Conservation (phyloP, 495 filamentous ascomycete genomes). For the Evernia prunastri region DNA sequence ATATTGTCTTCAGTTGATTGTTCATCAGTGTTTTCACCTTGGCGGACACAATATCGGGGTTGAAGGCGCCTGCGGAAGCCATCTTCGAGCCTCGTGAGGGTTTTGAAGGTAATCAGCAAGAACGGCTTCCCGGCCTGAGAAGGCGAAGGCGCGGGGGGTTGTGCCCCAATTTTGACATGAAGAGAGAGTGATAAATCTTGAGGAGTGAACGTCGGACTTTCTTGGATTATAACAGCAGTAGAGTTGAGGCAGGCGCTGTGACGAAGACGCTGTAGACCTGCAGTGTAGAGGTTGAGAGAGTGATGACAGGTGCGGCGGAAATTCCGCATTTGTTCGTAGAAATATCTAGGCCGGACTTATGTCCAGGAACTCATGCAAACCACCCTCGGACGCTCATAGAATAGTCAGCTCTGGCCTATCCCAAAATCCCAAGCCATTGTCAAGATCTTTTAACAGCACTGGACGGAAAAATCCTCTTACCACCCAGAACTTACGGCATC, state of each 20-base stretch:
- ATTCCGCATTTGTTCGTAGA: too few relatives aligned
- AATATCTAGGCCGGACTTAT: too few relatives aligned
- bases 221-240: not conserved
- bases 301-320: not conserved
- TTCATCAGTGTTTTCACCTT: conserved; percentile 59
- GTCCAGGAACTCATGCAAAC: not conserved
- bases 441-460: not conserved
- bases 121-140: conserved; percentile 1
- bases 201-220: not conserved
- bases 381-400: not conserved
- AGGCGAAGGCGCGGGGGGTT: conserved; percentile 4
- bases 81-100: conserved; percentile 1
- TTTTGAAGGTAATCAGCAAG: not conserved
- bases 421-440: not conserved
- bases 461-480: not conserved
- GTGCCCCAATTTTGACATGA: conserved; percentile 6
- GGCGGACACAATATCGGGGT: conserved; percentile 34
- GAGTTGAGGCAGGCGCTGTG: not conserved
- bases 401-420: not conserved
- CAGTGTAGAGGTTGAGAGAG: not conserved
- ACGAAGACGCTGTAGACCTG: not conserved
- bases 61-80: conserved; percentile 11
- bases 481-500: not conserved
- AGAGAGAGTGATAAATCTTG: not conserved
- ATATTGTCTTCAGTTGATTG: conserved; percentile 64